phyloP scores from a whole-genome alignment of 441 rosid species.

The Syzygium malaccense region DNA sequence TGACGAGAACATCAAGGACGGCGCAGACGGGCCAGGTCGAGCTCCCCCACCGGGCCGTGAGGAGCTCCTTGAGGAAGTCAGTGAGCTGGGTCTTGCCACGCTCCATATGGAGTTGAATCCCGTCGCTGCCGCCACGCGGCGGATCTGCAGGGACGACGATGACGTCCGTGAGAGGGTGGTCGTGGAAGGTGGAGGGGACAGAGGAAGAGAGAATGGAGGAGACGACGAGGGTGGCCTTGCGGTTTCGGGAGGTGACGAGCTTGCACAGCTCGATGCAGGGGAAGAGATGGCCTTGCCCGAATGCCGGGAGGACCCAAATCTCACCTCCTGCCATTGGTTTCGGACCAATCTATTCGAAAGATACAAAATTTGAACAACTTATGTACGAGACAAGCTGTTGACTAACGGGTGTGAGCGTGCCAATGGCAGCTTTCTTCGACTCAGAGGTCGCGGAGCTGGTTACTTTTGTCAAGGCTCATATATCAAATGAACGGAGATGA shows the following conservation, averaged over 20 bases:
- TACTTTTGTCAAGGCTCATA: too few species aligned
- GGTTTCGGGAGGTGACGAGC: constrained; percentile 8
- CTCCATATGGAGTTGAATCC: neutral
- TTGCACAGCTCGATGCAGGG: constrained; percentile 29
- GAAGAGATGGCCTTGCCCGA: constrained; percentile 25
- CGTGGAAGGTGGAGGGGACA: constrained; percentile 9
- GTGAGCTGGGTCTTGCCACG: neutral
- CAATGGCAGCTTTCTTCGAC: too few species aligned
- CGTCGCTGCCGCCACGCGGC: neutral
- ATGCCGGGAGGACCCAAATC: constrained; percentile 12
- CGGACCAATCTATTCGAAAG: neutral
- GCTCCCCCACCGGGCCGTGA: neutral
- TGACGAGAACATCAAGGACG: constrained; percentile 11
- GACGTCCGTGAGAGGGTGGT: neutral
- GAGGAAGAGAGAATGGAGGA: constrained; percentile 13
- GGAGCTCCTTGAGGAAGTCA: neutral
- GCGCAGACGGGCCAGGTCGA: constrained; percentile 14
- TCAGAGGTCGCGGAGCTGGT: too few species aligned
- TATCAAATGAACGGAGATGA: too few species aligned
- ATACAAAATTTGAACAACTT: neutral
- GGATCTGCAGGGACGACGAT: neutral
- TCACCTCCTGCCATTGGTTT: neutral
- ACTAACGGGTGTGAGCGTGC: neutral
- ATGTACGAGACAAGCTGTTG: neutral
- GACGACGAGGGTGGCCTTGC: constrained; percentile 6